These are phyloP conservation scores for Firmiana major DNA, from an alignment of 345 rosid species.

Conservation along the genomic window DNA sequence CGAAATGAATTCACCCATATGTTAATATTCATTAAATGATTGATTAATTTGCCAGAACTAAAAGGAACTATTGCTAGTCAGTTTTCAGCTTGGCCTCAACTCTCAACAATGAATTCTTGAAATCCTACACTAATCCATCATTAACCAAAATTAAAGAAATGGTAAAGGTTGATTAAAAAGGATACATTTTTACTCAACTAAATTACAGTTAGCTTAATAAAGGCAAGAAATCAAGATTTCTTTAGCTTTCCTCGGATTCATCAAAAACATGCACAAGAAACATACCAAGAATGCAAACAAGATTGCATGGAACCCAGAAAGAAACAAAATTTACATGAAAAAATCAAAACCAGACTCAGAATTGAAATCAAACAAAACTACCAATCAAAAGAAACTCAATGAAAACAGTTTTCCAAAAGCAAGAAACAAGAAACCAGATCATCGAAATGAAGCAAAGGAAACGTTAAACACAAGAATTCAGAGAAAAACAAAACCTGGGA, in stretches of 20 bases:
- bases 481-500: neutral
- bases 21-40: neutral
- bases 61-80: neutral
- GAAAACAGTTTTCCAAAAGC: neutral
- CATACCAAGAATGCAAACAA: neutral
- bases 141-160: neutral
- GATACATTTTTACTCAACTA: neutral
- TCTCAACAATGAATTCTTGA: neutral
- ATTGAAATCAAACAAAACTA: neutral
- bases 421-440: neutral
- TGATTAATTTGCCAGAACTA: neutral
- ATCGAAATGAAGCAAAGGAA: neutral
- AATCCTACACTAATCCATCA: neutral
- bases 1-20: too few relatives aligned
- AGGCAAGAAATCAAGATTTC: neutral
- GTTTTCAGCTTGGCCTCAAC: neutral
- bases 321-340: neutral
- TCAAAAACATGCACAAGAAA: neutral
- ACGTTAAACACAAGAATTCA: neutral
- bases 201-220: neutral
- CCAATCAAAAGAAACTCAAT: neutral
- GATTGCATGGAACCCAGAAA: constrained; percentile 1
- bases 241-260: neutral
- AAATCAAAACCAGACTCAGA: neutral
- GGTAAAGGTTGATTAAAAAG: neutral